A percentile compares a stretch with the other conserved stretches of the same genome.
These are phyloP conservation scores for Lipomyces starkeyi DNA, from an alignment of 805 yeast genomes.

Conservation along the genomic window DNA sequence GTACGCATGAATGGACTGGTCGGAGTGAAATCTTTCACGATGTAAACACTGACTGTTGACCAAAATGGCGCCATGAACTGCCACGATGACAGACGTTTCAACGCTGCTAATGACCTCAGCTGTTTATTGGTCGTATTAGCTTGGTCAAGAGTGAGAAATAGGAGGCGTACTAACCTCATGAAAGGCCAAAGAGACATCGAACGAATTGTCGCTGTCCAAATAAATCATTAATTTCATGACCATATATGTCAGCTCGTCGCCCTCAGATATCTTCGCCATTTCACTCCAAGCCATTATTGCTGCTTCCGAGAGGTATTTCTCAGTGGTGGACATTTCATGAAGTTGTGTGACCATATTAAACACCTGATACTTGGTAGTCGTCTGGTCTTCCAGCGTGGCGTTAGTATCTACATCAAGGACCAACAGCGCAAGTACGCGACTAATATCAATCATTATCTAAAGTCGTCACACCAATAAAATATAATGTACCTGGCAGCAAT, in stretches of 20 bases:
- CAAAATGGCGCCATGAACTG: conserved; percentile 79
- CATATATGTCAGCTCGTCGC: conserved; percentile 70
- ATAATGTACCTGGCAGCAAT: conserved; percentile 16
- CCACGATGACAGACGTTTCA: conserved; percentile 71
- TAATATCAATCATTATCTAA: not conserved
- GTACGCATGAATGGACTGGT: conserved; percentile 61
- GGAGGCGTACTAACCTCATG: conserved; percentile 53
- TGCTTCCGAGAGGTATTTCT: conserved; percentile 39
- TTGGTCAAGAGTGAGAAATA: not conserved
- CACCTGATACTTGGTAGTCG: conserved; percentile 5
- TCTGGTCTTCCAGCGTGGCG: not conserved
- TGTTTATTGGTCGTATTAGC: conserved; percentile 1
- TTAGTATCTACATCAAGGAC: not conserved
- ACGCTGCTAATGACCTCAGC: conserved; percentile 50
- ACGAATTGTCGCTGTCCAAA: conserved; percentile 67
- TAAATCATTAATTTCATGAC: conserved; percentile 68
- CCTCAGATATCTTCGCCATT: conserved; percentile 64
- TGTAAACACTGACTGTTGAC: conserved; percentile 68
- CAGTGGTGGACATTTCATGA: not conserved
- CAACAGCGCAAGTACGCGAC: conserved; percentile 18
- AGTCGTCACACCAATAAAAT: not conserved
- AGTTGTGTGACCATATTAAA: not conserved
- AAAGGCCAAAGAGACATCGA: conserved; percentile 70
- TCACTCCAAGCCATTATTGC: conserved; percentile 61
- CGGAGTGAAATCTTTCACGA: conserved; percentile 59